These are phyloP conservation scores for Hypericum perforatum DNA, from an alignment of 345 rosid genomes.

Conservation along the genomic window DNA sequence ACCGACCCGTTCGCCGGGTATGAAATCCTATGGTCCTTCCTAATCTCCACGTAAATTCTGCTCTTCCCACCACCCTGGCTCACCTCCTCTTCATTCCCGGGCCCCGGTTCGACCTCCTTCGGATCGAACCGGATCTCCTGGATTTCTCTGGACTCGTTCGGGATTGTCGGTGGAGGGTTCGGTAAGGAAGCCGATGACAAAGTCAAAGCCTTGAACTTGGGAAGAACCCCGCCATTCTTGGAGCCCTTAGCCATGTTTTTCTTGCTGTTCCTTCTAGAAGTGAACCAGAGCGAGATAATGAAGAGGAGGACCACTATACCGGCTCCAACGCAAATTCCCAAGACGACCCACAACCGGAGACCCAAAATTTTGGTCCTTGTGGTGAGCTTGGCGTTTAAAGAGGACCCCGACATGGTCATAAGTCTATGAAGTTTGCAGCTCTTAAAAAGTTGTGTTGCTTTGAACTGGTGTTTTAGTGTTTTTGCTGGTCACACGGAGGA, in stretches of 20 bases:
- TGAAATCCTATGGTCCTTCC: slow-evolving; percentile 72
- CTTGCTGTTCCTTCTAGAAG: slow-evolving; percentile 42
- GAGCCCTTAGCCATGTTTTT: slow-evolving; percentile 10
- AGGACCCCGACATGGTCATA: slow-evolving; percentile 33
- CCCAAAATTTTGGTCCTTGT: slow-evolving; percentile 47
- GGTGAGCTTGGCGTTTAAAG: slow-evolving; percentile 59
- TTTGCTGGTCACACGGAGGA: too few species aligned
- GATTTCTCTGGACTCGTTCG: slow-evolving; percentile 69
- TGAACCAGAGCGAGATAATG: slow-evolving; percentile 79
- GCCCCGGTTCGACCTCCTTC: slow-evolving; percentile 32
- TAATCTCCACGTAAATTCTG: slow-evolving; percentile 73
- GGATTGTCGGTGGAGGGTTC: slow-evolving; percentile 33
- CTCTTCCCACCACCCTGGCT: slow-evolving; percentile 31
- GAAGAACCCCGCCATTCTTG: background rate
- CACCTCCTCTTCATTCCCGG: slow-evolving; percentile 33
- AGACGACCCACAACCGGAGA: slow-evolving; percentile 68
- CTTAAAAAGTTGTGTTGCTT: too few species aligned
- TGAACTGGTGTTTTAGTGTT: too few species aligned
- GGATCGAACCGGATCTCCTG: slow-evolving; percentile 63
- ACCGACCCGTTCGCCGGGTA: slow-evolving; percentile 50
- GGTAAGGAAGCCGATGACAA: slow-evolving; percentile 6
- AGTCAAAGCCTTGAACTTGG: slow-evolving; percentile 20
- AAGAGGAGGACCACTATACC: slow-evolving; percentile 70
- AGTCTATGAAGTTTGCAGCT: too few species aligned
- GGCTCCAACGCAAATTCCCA: slow-evolving; percentile 79